Evolutionary conservation across 257 asterid genomes (phyloP), one percentile per base, ranked within the genome.

Genomic region (Fraxinus cuspidata): DNA sequence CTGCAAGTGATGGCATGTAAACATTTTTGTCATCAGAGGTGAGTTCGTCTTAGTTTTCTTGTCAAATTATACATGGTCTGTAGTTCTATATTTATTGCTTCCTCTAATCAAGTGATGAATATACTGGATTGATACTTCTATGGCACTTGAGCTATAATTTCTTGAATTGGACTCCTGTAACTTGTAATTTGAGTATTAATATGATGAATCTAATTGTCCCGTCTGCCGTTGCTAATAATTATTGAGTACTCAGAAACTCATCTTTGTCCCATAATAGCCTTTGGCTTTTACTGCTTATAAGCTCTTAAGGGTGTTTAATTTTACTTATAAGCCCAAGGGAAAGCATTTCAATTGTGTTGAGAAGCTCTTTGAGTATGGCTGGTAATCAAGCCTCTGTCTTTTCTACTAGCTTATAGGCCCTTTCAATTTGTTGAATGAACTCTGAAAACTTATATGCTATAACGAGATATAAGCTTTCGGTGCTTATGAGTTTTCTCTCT

Each of bases 1-100:
- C 81, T 25, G 40, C 76, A 34, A 79, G 78, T 51, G 88, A 81
- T 15, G 44, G 73, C 53, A 81, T 70, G 32, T 82, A 74, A 77
- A 71, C 83, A 77, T 56, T 68, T 74, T 83, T 81, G 69, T 64
- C 44, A 28, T 74, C 70, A 66, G 81, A 77, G 77, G 89, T 81
- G 74, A 56, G 79, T 25, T 25, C 40, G 38, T 25, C 38, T 10
- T 75, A 51, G 19, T 60, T 63, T 27, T 28, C 3, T 21, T 58
- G 66, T 58, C 66, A n/a, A 56, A 56, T n/a, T 58, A 8, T 21
- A 58, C 28, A 23, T 21, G 12, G 15, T 58, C 31, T 58, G 66
- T 58, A 7, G 66, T 58, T 58, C 15, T 2, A 58, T 58, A 58
- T 21, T 56, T 56, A 0, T 56, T 56, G 27, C 65, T n/a, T 56